These are phyloP conservation scores for Trichosporon ovoides DNA, from an alignment of 1,284 basidiomycete genomes.

Conservation along the genomic window DNA sequence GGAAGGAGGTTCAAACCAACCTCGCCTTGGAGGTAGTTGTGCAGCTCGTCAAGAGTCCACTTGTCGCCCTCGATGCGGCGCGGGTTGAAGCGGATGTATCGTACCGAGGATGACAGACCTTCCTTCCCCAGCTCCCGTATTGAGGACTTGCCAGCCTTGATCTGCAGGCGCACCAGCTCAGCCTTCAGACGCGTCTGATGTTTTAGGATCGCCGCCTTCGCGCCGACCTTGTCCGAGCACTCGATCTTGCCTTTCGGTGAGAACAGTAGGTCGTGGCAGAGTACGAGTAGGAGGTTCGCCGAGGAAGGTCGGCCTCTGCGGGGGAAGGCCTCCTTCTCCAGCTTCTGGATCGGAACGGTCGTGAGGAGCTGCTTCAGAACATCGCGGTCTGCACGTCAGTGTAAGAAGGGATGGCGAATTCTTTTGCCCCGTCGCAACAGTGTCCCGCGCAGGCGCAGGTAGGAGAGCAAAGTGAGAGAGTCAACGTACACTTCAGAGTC, in stretches of 20 bases:
- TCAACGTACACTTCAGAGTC: conserved; percentile 81
- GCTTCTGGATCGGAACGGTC: conserved; percentile 63
- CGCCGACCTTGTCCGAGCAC: conserved; percentile 70
- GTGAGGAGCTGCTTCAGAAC: conserved; percentile 54
- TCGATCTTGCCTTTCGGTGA: conserved; percentile 65
- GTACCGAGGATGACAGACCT: conserved; percentile 5
- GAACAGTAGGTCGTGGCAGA: conserved; percentile 81
- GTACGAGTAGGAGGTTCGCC: conserved; percentile 65
- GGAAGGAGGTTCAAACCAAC: conserved; percentile 30
- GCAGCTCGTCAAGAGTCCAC: conserved; percentile 28
- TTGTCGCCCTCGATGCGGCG: conserved; percentile 17
- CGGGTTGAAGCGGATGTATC: background rate
- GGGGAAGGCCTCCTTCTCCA: conserved; percentile 65
- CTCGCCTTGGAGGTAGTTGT: conserved; percentile 24
- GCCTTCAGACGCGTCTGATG: conserved; percentile 83
- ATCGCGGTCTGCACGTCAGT: conserved; percentile 51
- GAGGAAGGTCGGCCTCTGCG: conserved; percentile 50
- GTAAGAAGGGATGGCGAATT: background rate
- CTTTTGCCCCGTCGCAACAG: no score
- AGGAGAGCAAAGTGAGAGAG: no score
- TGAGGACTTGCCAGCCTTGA: conserved; percentile 64
- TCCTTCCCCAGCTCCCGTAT: conserved; percentile 59
- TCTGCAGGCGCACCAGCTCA: conserved; percentile 77
- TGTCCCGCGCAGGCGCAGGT: no score
- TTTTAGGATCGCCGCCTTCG: conserved; percentile 72